Evolutionary conservation across 176 grass and related monocot species (phyloP).

Genomic region (Lolium multiflorum): DNA sequence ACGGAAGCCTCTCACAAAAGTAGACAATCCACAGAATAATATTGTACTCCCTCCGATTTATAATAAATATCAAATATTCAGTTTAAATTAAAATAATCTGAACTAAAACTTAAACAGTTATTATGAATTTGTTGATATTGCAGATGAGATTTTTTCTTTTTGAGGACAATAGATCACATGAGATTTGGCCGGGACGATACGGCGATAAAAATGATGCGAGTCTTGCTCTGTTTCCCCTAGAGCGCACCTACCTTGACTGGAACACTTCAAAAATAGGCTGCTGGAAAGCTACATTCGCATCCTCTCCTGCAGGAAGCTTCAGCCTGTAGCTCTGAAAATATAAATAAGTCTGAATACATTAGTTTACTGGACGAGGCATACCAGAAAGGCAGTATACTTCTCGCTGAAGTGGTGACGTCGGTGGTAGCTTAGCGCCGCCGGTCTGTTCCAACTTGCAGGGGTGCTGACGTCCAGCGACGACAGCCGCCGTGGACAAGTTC

Average conservation of each 20-base stretch:
- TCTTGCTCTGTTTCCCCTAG: not conserved
- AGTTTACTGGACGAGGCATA: not conserved
- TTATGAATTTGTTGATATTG: no score
- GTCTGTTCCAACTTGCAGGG: not conserved
- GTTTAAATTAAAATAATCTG: no score
- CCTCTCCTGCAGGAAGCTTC: not conserved
- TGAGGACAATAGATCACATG: no score
- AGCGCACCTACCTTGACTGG: not conserved
- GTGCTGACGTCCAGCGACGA: not conserved
- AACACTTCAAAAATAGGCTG: not conserved
- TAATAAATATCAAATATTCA: no score
- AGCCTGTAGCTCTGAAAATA: not conserved
- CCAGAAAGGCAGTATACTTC: not conserved
- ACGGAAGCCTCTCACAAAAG: no score
- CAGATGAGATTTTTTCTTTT: no score
- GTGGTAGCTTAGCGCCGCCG: not conserved
- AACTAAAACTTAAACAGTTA: no score
- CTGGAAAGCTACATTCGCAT: not conserved
- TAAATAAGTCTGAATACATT: not conserved
- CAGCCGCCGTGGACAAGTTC: not conserved
- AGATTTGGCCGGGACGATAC: not conserved
- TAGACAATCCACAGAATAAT: no score
- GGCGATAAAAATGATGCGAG: not conserved
- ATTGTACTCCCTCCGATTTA: no score
- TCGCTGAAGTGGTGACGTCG: constrained; percentile 26